Base-by-base conservation (phyloP, 768 basidiomycete species). In the Lactarius sanguifluus region DNA sequence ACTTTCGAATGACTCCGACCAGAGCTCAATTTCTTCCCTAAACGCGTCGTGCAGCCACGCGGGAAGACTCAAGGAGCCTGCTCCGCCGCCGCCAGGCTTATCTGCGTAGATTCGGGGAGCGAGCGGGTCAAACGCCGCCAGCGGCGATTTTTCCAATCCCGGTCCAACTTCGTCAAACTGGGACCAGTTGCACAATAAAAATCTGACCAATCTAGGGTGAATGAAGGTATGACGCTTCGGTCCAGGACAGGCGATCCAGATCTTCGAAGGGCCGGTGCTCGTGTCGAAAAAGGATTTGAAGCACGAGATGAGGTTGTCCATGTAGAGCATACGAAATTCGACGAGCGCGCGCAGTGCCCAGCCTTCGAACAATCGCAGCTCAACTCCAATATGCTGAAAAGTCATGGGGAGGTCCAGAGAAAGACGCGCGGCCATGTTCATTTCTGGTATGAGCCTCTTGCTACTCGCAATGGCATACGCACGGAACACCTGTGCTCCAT, bases 321-420 rank as follows among this genome's bases (percentile, higher is more conserved):
- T 10, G 25, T 52, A 56, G 5, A 4, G 12, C 34, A 45, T 57
- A 7, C 54, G 64, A 36, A 47, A 65, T 1, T 20, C 20, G 32
- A 28, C 41, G 15, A 61, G 59, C 16, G 55, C 54, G 5, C 54
- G 59, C 16, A 60, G 34, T 28, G 59, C 41, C 52, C 32, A 47
- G 10, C 52, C 59, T 30, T 64, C 57, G 9, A 59, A 40, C 13
- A 25, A 15, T 30, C 23, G 18, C 57, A 64, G 36, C 23, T 38
- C 47, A 8, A 34, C 23, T 30, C 57, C 45, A 18, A 59, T 25
- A 16, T 1, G 9, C 30, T 52, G 20, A 12, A 64, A 50, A 13
- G 64, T 58, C 45, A 64, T 36, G n/a, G 57, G 57, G 13, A n/a
- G 36, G 18, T 59, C 20, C 16, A 64, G 56, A 9, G 57, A 58